Conservation (phyloP, 768 basidiomycete genomes). For the Daedaleopsis sinensis region DNA sequence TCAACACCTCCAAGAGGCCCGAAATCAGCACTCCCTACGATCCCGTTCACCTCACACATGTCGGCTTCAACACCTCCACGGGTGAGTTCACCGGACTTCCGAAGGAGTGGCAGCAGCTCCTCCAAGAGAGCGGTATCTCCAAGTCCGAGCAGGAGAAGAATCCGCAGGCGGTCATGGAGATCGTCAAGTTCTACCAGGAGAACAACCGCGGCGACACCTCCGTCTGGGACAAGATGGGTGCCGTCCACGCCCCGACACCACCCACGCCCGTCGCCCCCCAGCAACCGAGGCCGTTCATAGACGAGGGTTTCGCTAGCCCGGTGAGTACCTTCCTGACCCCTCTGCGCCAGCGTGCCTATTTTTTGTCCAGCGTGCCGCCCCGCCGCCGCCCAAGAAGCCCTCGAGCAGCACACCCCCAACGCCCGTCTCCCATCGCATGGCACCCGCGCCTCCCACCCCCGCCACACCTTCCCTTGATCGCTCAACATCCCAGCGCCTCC, state of each 20-base stretch:
- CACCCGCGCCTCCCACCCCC: slow-evolving; percentile 70
- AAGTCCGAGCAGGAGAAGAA: slow-evolving; percentile 95
- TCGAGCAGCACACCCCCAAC: slow-evolving; percentile 24
- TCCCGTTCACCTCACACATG: slow-evolving; percentile 98
- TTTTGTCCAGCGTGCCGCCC: slow-evolving; percentile 38
- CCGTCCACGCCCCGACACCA: slow-evolving; percentile 29
- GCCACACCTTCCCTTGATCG: slow-evolving; percentile 78
- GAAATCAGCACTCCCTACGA: slow-evolving; percentile 99
- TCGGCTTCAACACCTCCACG: slow-evolving; percentile 98
- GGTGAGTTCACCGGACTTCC: slow-evolving; percentile 98
- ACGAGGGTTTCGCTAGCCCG: slow-evolving; percentile 57
- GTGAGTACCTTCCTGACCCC: slow-evolving; percentile 41
- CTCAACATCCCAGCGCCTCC: slow-evolving; percentile 83
- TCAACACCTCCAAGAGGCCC: slow-evolving; percentile 73
- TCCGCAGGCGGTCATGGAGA: slow-evolving; percentile 97
- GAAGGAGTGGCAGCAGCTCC: slow-evolving; percentile 97
- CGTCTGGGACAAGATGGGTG: slow-evolving; percentile 80
- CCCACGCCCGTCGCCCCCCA: slow-evolving; percentile 13
- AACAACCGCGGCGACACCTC: slow-evolving; percentile 57
- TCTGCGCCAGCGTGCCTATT: slow-evolving; percentile 14
- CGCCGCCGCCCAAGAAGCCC: slow-evolving; percentile 47
- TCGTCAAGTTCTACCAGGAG: slow-evolving; percentile 98
- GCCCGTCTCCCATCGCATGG: slow-evolving; percentile 71
- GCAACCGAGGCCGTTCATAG: slow-evolving; percentile 30
- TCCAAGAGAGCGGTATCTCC: slow-evolving; percentile 96